These are phyloP conservation scores for Backusella liffmaniae DNA, from an alignment of 192 early-diverging fungal genomes.

Conservation along the genomic window DNA sequence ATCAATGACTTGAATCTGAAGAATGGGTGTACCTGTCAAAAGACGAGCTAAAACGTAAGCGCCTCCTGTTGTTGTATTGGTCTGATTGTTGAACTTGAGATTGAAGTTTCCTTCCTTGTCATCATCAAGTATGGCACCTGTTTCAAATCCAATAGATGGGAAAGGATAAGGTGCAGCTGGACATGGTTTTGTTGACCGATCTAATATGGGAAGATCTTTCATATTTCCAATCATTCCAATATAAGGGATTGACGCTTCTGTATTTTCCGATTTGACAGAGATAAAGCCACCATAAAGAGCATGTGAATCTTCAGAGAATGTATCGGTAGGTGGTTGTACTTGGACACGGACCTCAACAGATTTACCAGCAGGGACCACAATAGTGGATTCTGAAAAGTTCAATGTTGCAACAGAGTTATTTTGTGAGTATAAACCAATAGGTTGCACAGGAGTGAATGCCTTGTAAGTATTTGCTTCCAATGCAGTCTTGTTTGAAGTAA, in stretches of 20 bases:
- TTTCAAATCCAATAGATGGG: constrained; percentile 25
- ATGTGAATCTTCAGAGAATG: constrained; percentile 16
- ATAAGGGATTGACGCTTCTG: constrained; percentile 35
- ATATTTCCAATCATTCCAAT: constrained; percentile 45
- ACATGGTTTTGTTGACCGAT: constrained; percentile 10
- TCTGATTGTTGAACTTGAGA: neutral
- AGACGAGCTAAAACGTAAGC: constrained; percentile 21
- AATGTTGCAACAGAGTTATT: constrained; percentile 5
- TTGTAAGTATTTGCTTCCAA: neutral
- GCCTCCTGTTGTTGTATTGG: neutral
- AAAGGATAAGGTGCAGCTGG: constrained; percentile 17
- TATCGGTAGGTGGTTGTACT: constrained; percentile 26
- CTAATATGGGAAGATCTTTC: constrained; percentile 38
- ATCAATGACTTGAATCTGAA: constrained; percentile 23
- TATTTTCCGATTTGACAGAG: constrained; percentile 1
- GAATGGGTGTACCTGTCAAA: constrained; percentile 21
- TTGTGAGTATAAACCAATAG: constrained; percentile 8
- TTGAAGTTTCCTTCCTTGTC: neutral
- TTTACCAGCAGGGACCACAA: constrained; percentile 3
- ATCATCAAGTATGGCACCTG: neutral
- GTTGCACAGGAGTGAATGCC: constrained; percentile 13
- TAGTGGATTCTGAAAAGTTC: neutral
- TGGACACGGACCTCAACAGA: neutral
- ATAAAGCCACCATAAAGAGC: constrained; percentile 46
- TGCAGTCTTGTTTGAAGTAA: neutral